These are phyloP conservation scores for Hypoxylon sp. DNA, from an alignment of 2,329 filamentous ascomycete species.

Conservation along the genomic window DNA sequence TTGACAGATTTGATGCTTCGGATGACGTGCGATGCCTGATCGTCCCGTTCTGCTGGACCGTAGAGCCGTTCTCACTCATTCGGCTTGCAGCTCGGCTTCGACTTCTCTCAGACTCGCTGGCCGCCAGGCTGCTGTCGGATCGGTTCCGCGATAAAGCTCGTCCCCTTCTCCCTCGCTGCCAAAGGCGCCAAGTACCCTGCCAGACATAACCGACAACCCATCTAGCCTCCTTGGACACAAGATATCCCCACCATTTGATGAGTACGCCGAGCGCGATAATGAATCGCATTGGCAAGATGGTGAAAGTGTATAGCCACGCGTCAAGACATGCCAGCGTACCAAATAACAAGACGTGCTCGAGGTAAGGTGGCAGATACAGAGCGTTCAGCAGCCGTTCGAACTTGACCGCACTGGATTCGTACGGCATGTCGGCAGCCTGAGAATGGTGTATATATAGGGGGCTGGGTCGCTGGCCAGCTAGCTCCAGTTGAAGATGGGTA, in stretches of 20 bases:
- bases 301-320: constrained; percentile 96
- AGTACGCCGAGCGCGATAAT: constrained; percentile 82
- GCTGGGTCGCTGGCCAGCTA: constrained; percentile 71
- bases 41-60: constrained; percentile 34
- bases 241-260: constrained; percentile 79
- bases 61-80: constrained; percentile 37
- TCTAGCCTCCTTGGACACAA: constrained; percentile 75
- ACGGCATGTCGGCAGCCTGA: constrained; percentile 71
- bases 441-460: constrained; percentile 74
- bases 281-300: constrained; percentile 91
- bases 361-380: constrained; percentile 79
- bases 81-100: constrained; percentile 55
- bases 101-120: constrained; percentile 55
- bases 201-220: constrained; percentile 84
- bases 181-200: constrained; percentile 81
- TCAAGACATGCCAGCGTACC: constrained; percentile 92
- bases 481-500: constrained; percentile 72
- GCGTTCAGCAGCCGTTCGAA: constrained; percentile 93
- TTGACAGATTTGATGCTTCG: constrained; percentile 32
- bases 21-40: constrained; percentile 41
- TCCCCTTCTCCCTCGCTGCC: constrained; percentile 69
- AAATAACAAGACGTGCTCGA: constrained; percentile 89
- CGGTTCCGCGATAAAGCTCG: constrained; percentile 50
- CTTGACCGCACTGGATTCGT: constrained; percentile 92
- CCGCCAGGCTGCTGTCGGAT: constrained; percentile 43